These are phyloP conservation scores for Hypoxylon sp. DNA, from an alignment of 2,329 filamentous ascomycete species.

Conservation along the genomic window DNA sequence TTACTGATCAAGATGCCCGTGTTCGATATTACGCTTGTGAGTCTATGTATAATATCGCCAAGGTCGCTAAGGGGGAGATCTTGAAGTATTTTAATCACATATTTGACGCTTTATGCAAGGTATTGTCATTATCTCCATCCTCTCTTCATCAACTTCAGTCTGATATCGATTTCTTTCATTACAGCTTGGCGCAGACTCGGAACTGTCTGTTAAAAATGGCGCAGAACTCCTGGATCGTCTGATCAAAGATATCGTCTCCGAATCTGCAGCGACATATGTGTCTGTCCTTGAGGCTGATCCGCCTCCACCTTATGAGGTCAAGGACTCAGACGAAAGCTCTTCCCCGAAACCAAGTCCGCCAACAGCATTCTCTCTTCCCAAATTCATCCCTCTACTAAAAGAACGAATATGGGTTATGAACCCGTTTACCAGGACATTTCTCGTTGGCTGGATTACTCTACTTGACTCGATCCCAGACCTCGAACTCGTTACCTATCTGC, in stretches of 20 bases:
- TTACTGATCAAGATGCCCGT: conserved; percentile 96
- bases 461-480: conserved; percentile 97
- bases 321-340: conserved; percentile 57
- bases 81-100: conserved; percentile 98
- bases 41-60: conserved; percentile 99
- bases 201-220: conserved; percentile 97
- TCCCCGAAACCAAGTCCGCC: conserved; percentile 66
- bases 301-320: conserved; percentile 62
- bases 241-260: conserved; percentile 95
- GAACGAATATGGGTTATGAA: conserved; percentile 95
- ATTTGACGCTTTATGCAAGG: conserved; percentile 97
- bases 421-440: conserved; percentile 92
- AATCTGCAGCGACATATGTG: conserved; percentile 94
- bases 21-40: conserved; percentile 99
- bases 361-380: conserved; percentile 90
- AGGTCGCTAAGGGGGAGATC: conserved; percentile 98
- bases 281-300: conserved; percentile 78
- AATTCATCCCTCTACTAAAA: conserved; percentile 92
- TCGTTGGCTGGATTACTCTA: conserved; percentile 95
- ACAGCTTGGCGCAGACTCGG: conserved; percentile 93
- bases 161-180: conserved; percentile 21
- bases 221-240: conserved; percentile 94
- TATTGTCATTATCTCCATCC: conserved; percentile 56
- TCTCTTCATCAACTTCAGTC: neutral
- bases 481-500: conserved; percentile 91